Conservation (phyloP, 169 alveolate species). For the Plasmodium chabaudi region DNA sequence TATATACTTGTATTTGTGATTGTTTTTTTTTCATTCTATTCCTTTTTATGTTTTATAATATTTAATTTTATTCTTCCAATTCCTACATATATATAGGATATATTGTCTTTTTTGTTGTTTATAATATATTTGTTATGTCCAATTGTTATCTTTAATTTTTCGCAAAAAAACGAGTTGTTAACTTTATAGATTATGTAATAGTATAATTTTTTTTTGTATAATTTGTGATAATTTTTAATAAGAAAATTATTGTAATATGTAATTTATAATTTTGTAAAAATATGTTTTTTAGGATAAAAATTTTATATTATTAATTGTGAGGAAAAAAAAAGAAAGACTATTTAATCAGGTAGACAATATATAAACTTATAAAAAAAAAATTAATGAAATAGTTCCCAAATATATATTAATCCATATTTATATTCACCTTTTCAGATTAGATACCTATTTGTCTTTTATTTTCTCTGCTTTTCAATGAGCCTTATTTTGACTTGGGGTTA, state of each 20-base stretch:
- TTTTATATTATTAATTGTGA: not conserved
- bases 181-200: not conserved
- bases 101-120: constrained; percentile 20
- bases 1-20: not conserved
- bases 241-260: not conserved
- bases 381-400: not conserved
- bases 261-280: constrained; percentile 1
- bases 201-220: constrained; percentile 3
- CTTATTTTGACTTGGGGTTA: too few relatives aligned
- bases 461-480: too few relatives aligned
- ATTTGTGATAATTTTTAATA: not conserved
- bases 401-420: not conserved
- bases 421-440: not conserved
- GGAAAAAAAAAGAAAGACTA: not conserved
- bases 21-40: not conserved
- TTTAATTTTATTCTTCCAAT: constrained; percentile 2
- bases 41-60: constrained; percentile 1
- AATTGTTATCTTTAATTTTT: constrained; percentile 50
- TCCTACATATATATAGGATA: constrained; percentile 2
- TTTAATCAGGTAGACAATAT: not conserved
- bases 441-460: too few relatives aligned
- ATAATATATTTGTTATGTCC: constrained; percentile 2
- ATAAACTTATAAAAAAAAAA: not conserved
- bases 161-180: not conserved
- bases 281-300: constrained; percentile 2